phyloP scores from a whole-genome alignment of 345 rosid species.

The Aurinia saxatilis region DNA sequence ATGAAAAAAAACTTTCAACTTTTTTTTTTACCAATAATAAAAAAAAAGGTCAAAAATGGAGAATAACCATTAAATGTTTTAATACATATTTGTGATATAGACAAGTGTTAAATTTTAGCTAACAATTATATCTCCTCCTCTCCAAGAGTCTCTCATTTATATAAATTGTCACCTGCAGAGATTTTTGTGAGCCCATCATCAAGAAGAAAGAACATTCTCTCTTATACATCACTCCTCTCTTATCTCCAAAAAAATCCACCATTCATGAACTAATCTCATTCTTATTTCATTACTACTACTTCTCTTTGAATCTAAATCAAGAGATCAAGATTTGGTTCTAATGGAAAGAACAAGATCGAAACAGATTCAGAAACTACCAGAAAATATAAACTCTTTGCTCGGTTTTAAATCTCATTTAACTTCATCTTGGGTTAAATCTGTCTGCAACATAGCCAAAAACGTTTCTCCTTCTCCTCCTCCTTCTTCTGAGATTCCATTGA shows the following conservation, averaged over 20 bases:
- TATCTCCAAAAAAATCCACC: too few relatives aligned
- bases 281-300: neutral
- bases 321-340: constrained; percentile 6
- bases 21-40: too few relatives aligned
- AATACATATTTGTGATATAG: neutral
- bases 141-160: neutral
- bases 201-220: constrained; percentile 8
- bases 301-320: constrained; percentile 8
- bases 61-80: neutral
- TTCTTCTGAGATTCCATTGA: constrained; percentile 11
- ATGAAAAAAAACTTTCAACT: too few relatives aligned
- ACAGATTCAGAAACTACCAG: constrained; percentile 35
- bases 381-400: constrained; percentile 59
- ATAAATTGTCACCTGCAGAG: neutral
- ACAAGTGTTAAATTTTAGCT: constrained; percentile 13
- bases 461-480: neutral
- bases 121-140: neutral
- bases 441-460: constrained; percentile 40
- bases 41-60: neutral
- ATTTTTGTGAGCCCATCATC: neutral
- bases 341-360: constrained; percentile 33
- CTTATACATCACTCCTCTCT: too few relatives aligned
- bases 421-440: constrained; percentile 57
- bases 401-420: constrained; percentile 54
- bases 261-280: too few relatives aligned